Percentiles rank a stretch among this genome's conserved stretches.
Evolutionary conservation across 768 basidiomycete genomes (phyloP).

Genomic region (Russula emetica): DNA sequence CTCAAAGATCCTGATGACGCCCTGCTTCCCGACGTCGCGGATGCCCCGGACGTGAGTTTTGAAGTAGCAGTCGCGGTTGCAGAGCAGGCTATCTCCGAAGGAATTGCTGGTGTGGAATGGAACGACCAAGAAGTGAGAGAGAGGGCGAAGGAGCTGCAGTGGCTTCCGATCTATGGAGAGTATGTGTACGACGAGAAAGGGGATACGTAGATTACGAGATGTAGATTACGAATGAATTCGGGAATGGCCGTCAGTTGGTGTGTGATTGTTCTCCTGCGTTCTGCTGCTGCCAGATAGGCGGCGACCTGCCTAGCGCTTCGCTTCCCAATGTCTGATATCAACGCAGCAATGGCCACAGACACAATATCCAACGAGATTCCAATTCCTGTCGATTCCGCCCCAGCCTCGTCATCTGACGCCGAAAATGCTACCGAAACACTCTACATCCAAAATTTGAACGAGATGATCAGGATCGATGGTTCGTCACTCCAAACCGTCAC

Average conservation of each 20-base stretch:
- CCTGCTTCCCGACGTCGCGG: conserved; percentile 71
- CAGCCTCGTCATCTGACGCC: conserved; percentile 33
- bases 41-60: conserved; percentile 69
- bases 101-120: conserved; percentile 57
- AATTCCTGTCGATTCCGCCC: conserved; percentile 25
- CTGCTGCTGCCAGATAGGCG: not conserved
- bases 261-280: not conserved
- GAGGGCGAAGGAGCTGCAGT: conserved; percentile 47
- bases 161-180: conserved; percentile 62
- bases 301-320: not conserved
- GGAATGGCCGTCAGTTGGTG: conserved; percentile 2
- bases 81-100: conserved; percentile 72
- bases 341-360: conserved; percentile 8
- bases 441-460: conserved; percentile 95
- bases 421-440: conserved; percentile 75
- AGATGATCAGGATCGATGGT: conserved; percentile 85
- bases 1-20: conserved; percentile 64
- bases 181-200: conserved; percentile 63
- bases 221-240: conserved; percentile 9
- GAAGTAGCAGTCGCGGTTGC: conserved; percentile 82
- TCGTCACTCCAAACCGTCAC: conserved; percentile 12
- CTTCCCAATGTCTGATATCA: conserved; percentile 22
- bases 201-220: conserved; percentile 29
- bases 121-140: conserved; percentile 51
- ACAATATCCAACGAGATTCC: conserved; percentile 14